Conservation (phyloP, 768 basidiomycete genomes). For the Panaeolus cyanescens region DNA sequence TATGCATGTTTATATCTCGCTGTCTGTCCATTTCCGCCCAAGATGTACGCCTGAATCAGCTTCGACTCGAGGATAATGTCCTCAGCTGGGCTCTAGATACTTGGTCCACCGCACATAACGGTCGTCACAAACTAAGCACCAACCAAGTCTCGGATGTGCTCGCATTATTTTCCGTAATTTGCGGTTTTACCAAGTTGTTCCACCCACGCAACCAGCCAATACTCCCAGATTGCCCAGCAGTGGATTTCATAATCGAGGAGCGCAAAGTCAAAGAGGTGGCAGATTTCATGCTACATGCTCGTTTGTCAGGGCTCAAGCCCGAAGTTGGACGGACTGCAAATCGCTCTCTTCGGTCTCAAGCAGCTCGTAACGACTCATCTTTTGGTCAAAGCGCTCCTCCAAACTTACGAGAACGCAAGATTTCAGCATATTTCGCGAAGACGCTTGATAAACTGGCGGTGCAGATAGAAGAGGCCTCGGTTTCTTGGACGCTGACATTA, state of each 20-base stretch:
- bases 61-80: conserved; percentile 87
- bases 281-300: conserved; percentile 70
- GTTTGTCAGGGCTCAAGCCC: conserved; percentile 45
- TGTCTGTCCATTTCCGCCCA: conserved; percentile 73
- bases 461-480: conserved; percentile 47
- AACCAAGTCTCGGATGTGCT: conserved; percentile 64
- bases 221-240: conserved; percentile 72
- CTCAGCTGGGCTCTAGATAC: conserved; percentile 77
- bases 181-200: conserved; percentile 50
- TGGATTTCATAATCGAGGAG: conserved; percentile 61
- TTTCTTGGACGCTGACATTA: conserved; percentile 60
- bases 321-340: neutral
- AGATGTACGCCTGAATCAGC: conserved; percentile 81
- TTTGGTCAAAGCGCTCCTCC: conserved; percentile 43
- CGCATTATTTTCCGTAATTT: conserved; percentile 62
- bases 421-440: conserved; percentile 65
- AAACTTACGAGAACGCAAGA: conserved; percentile 57
- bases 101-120: conserved; percentile 53
- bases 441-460: conserved; percentile 51
- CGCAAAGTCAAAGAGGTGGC: conserved; percentile 58
- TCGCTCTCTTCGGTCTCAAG: neutral
- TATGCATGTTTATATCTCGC: conserved; percentile 77
- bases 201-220: conserved; percentile 48
- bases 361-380: conserved; percentile 4
- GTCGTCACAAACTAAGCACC: conserved; percentile 46